Conservation (phyloP, 1,139 yeast genomes). For the Kodamaea derodonti region DNA sequence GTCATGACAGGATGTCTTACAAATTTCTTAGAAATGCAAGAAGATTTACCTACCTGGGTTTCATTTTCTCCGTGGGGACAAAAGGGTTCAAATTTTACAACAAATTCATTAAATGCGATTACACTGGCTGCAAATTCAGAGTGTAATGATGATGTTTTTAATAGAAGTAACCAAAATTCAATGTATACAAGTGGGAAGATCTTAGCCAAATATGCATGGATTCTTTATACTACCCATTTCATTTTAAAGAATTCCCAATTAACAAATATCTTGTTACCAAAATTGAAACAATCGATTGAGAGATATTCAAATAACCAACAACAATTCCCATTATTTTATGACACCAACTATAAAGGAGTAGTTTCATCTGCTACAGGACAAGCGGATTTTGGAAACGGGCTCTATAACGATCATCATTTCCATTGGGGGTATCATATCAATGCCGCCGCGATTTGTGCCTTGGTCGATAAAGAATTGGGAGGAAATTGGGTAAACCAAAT, state of each 20-base stretch:
- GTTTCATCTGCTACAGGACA: background rate
- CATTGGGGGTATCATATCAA: conserved; percentile 1
- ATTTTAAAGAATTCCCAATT: conserved; percentile 3
- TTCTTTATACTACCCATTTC: conserved; percentile 3
- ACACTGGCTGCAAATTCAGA: conserved; percentile 52
- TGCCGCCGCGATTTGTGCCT: conserved; percentile 1
- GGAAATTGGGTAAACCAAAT: background rate
- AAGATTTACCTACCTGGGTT: background rate
- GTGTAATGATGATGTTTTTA: conserved; percentile 67
- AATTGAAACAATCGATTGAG: background rate
- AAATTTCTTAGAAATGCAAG: conserved; percentile 1
- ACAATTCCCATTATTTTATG: background rate
- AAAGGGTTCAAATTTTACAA: background rate
- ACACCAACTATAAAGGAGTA: background rate
- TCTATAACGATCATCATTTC: background rate
- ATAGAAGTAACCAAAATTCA: conserved; percentile 54
- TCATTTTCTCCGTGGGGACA: background rate
- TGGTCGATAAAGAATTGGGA: background rate
- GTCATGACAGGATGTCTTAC: conserved; percentile 55
- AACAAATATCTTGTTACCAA: conserved; percentile 1
- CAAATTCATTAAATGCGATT: background rate
- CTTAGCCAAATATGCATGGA: conserved; percentile 49
- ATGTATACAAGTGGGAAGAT: conserved; percentile 13
- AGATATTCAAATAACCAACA: conserved; percentile 1
- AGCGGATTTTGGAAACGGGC: background rate